phyloP scores from a whole-genome alignment of 1,139 yeast species.

The Nakaseomyces glabratus region DNA sequence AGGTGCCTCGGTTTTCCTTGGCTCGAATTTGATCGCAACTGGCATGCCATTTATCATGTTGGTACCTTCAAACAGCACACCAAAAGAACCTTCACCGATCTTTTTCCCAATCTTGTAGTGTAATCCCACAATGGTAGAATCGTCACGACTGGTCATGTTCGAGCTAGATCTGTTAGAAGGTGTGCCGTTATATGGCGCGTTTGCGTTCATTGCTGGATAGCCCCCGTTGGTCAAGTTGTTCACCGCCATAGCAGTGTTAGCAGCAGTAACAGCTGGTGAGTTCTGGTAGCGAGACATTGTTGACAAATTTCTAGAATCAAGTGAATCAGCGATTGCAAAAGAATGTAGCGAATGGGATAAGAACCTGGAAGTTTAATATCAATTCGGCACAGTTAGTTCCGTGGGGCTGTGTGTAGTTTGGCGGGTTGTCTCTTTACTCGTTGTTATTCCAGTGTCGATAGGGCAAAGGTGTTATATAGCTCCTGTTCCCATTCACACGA shows the following conservation, averaged over 20 bases:
- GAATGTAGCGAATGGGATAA: too few species aligned
- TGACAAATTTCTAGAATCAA: too few species aligned
- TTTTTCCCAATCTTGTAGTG: conserved; percentile 71
- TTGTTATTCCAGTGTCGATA: too few species aligned
- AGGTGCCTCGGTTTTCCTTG: conserved; percentile 66
- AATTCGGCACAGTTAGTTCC: too few species aligned
- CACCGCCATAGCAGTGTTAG: conserved; percentile 2
- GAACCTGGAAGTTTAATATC: too few species aligned
- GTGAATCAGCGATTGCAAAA: too few species aligned
- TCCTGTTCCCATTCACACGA: too few species aligned
- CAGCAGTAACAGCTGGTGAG: conserved; percentile 4
- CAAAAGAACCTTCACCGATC: conserved; percentile 75
- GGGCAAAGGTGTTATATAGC: too few species aligned
- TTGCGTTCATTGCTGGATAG: too few species aligned
- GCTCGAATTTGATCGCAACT: conserved; percentile 69
- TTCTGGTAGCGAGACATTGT: conserved; percentile 4
- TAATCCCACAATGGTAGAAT: conserved; percentile 50
- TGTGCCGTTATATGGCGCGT: too few species aligned
- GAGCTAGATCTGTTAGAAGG: not conserved
- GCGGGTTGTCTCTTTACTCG: too few species aligned
- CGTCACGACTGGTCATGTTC: conserved; percentile 11
- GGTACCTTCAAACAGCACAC: conserved; percentile 68
- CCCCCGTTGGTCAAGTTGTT: not conserved
- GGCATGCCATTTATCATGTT: conserved; percentile 61
- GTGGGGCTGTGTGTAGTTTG: too few species aligned